A percentile compares a stretch with the other conserved stretches of the same genome.
These are phyloP conservation scores for Zymoseptoria crescenta DNA, from an alignment of 2,329 filamentous ascomycete genomes.

Conservation along the genomic window DNA sequence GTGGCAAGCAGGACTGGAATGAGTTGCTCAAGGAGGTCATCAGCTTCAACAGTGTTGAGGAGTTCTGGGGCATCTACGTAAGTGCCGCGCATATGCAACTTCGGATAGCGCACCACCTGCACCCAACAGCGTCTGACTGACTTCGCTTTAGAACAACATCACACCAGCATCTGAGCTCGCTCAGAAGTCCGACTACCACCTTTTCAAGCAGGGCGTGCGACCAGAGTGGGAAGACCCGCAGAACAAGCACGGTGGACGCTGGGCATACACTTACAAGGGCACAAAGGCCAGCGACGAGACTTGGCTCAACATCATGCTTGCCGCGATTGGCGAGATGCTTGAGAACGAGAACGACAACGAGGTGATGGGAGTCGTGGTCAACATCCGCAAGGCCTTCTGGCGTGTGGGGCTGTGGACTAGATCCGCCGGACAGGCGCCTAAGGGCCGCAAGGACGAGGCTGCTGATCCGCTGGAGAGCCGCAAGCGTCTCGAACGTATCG, in stretches of 20 bases:
- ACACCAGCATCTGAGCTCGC: conserved; percentile 90
- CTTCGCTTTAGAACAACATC: conserved; percentile 77
- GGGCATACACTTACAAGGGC: conserved; percentile 97
- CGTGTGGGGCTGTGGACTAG: conserved; percentile 96
- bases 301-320: conserved; percentile 96
- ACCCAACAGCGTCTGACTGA: conserved; percentile 9
- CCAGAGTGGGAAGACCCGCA: conserved; percentile 98
- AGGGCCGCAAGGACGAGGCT: conserved; percentile 52
- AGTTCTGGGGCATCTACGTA: conserved; percentile 99
- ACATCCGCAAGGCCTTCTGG: conserved; percentile 97
- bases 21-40: conserved; percentile 97
- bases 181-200: conserved; percentile 97
- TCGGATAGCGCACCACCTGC: background rate
- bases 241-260: conserved; percentile 99
- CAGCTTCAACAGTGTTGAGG: conserved; percentile 95
- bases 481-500: conserved; percentile 76
- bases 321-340: conserved; percentile 93
- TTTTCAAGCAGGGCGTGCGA: conserved; percentile 95
- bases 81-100: conserved; percentile 34
- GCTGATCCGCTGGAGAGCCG: conserved; percentile 63
- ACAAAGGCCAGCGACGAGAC: conserved; percentile 94
- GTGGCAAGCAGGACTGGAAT: conserved; percentile 95
- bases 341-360: conserved; percentile 92
- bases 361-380: conserved; percentile 98
- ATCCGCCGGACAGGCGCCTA: conserved; percentile 72